A percentile compares a stretch with the other conserved stretches of the same genome.
Evolutionary conservation across 176 grass and related monocot species (phyloP).

Genomic region (Carex littledalei): DNA sequence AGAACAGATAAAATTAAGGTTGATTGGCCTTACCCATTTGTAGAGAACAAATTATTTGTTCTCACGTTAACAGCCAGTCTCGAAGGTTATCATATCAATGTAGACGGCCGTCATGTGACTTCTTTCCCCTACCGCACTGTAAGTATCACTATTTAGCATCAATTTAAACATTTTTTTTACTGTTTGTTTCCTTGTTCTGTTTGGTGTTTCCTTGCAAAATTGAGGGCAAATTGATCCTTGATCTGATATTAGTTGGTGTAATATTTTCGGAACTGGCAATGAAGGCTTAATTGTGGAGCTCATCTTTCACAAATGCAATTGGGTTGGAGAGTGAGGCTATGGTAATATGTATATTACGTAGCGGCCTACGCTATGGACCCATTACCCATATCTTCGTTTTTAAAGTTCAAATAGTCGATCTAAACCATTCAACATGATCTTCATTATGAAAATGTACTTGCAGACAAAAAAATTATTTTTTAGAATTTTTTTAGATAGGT

Average conservation of each 20-base stretch:
- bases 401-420: too few relatives aligned
- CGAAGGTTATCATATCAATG: conserved; percentile 81
- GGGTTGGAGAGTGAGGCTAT: not conserved
- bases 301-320: not conserved
- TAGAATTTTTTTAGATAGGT: too few relatives aligned
- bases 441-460: too few relatives aligned
- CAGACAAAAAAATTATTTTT: too few relatives aligned
- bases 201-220: not conserved
- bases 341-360: too few relatives aligned
- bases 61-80: conserved; percentile 75
- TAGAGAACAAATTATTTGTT: conserved; percentile 57
- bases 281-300: not conserved
- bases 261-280: not conserved
- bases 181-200: not conserved
- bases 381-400: too few relatives aligned
- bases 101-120: conserved; percentile 59
- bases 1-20: conserved; percentile 49
- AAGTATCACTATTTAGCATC: conserved; percentile 26
- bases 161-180: not conserved
- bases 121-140: conserved; percentile 78
- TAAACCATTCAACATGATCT: too few relatives aligned
- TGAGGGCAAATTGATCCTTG: not conserved
- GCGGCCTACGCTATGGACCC: too few relatives aligned
- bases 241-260: not conserved
- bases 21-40: conserved; percentile 67